Percentiles rank a stretch among this genome's conserved stretches.
phyloP scores from a whole-genome alignment of 2,329 filamentous ascomycete species.

The Decorospora gaudefroyi region DNA sequence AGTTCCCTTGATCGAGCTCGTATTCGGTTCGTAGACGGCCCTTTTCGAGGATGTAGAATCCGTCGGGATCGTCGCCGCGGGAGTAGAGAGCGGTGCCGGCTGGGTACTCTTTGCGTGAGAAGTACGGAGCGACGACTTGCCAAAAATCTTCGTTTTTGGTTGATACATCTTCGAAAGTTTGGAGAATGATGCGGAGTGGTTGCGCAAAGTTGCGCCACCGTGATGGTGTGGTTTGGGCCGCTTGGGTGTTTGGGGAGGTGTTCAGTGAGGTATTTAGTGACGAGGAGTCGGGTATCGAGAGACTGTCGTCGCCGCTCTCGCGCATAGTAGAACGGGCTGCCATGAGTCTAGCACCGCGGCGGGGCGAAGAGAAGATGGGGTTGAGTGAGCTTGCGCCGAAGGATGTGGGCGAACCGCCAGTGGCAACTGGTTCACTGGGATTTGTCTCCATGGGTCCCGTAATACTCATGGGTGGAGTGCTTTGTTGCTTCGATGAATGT shows the following conservation, averaged over 20 bases:
- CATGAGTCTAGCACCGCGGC: conserved; percentile 74
- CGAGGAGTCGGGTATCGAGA: conserved; percentile 25
- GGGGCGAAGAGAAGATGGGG: conserved; percentile 71
- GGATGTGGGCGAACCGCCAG: conserved; percentile 31
- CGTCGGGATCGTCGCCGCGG: conserved; percentile 72
- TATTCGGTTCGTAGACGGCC: conserved; percentile 92
- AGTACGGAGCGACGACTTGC: conserved; percentile 79
- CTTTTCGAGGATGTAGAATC: conserved; percentile 88
- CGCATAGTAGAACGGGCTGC: conserved; percentile 77
- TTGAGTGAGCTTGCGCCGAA: conserved; percentile 52
- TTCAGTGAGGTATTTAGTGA: too few relatives aligned
- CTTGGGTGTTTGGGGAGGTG: conserved; percentile 10
- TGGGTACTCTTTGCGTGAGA: conserved; percentile 68
- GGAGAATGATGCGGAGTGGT: conserved; percentile 86
- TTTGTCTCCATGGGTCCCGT: conserved; percentile 19
- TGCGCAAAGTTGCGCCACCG: conserved; percentile 88
- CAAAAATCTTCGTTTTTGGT: conserved; percentile 92
- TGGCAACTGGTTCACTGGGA: conserved; percentile 18
- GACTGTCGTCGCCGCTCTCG: conserved; percentile 49
- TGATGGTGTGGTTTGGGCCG: conserved; percentile 39
- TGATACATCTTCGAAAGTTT: conserved; percentile 91
- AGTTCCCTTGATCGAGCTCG: conserved; percentile 82
- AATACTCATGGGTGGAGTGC: conserved; percentile 45
- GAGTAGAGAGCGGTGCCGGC: conserved; percentile 76
- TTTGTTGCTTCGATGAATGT: conserved; percentile 45